Evolutionary conservation across 2,329 filamentous ascomycete species (phyloP).

Genomic region (Trichoderma guizhouense): DNA sequence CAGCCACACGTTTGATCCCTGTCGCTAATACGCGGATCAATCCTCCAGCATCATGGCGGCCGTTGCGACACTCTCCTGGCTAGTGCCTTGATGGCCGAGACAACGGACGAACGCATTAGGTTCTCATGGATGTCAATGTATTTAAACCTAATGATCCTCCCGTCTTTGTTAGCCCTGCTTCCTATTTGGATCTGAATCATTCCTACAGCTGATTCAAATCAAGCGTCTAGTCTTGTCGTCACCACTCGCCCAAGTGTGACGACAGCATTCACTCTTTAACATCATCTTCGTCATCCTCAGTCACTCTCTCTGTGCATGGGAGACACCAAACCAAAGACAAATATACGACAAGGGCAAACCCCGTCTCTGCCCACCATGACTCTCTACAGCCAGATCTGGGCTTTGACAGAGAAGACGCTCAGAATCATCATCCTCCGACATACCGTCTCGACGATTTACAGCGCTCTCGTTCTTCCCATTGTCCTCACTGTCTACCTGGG

Average conservation of each 20-base stretch:
- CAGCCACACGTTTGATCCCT: not conserved
- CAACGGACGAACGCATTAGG: not conserved
- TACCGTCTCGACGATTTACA: conserved; percentile 47
- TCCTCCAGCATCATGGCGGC: not conserved
- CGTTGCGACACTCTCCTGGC: not conserved
- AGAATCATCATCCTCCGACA: conserved; percentile 54
- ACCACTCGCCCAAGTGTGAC: not conserved
- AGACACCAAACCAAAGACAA: not conserved
- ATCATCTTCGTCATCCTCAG: not conserved
- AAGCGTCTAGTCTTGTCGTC: not conserved
- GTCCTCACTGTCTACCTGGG: conserved; percentile 54
- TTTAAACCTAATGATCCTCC: not conserved
- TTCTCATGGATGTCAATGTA: not conserved
- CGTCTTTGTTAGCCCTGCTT: not conserved
- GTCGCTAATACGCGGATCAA: not conserved
- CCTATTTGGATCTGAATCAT: not conserved
- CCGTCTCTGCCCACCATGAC: conserved; percentile 35
- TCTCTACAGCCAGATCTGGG: conserved; percentile 52
- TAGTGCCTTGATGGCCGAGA: not conserved
- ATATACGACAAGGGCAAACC: not conserved
- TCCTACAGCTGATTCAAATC: not conserved
- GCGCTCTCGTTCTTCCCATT: conserved; percentile 55
- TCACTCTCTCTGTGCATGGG: not conserved
- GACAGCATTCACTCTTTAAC: not conserved
- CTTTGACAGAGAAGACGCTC: conserved; percentile 56